Conservation (phyloP, 805 yeast genomes). For the Ogataea wickerhamii region DNA sequence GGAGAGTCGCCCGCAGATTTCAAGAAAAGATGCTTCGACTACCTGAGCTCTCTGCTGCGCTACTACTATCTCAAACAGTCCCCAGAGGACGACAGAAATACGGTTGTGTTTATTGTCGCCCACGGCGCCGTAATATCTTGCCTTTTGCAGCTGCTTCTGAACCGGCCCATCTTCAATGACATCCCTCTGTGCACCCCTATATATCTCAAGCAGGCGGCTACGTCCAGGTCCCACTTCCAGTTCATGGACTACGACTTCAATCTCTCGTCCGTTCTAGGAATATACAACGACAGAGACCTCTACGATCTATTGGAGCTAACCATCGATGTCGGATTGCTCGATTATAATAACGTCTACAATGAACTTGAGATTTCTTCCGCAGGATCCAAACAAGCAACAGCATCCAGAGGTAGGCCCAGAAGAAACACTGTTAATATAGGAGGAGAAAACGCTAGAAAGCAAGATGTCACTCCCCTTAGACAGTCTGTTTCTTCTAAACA, state of each 20-base stretch:
- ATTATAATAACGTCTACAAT: conserved; percentile 23
- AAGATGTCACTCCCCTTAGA: conserved; percentile 14
- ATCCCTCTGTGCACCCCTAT: conserved; percentile 37
- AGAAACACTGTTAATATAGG: conserved; percentile 29
- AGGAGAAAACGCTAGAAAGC: conserved; percentile 7
- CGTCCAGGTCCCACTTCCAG: conserved; percentile 23
- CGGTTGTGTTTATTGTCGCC: conserved; percentile 34
- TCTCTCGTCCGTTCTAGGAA: conserved; percentile 25
- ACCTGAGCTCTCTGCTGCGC: conserved; percentile 33
- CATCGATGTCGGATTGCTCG: conserved; percentile 27
- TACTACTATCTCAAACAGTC: conserved; percentile 26
- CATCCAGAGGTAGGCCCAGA: conserved; percentile 20
- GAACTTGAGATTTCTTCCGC: conserved; percentile 16
- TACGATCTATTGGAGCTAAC: conserved; percentile 22
- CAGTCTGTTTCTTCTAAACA: conserved; percentile 30
- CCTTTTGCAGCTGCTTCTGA: conserved; percentile 35
- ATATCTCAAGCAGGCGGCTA: conserved; percentile 28
- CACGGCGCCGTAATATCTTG: conserved; percentile 45
- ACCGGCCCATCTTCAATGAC: conserved; percentile 37
- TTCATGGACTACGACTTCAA: conserved; percentile 34
- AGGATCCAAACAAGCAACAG: not conserved
- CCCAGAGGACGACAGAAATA: conserved; percentile 28
- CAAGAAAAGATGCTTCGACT: conserved; percentile 34
- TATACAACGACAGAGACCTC: conserved; percentile 26
- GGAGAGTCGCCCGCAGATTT: conserved; percentile 38